Evolutionary conservation across 768 basidiomycete species (phyloP), one percentile per base, ranked within the genome.

Genomic region (Amanita subjunquillea): DNA sequence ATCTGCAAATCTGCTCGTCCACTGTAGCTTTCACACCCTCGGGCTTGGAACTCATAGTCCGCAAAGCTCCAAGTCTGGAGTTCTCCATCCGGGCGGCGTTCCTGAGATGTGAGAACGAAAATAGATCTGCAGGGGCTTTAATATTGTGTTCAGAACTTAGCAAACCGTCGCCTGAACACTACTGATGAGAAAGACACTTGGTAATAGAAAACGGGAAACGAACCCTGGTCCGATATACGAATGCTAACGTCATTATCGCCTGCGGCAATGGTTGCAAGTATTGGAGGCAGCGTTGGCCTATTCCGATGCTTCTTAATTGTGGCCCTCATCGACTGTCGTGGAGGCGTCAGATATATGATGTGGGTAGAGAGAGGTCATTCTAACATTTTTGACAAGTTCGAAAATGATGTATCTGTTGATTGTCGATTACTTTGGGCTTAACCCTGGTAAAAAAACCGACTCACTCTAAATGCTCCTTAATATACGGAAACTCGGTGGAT

Each of bases 161-260:
- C 6, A 93, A 73, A 1, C 91, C 90, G 3, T 89, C 87, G 36
- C 89, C 91, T 86, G 62, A 43, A 50, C 40, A 54, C 12, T 47
- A 38, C 17, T 17, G 17, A 17, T 17, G 17, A 57, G 58, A 54
- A 60, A 47, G 49, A 55, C 8, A 13, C 27, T 48, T 29, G 29
- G 20, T 41, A 38, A 3, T 32, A 46, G 36, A 12, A 51, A 44
- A 43, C 22, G 53, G 25, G 17, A 34, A 43, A 50, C 17, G 29
- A 51, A 83, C 91, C 92, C 79, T 89, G 83, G 63, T 95, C 91
- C n/a, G 91, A 91, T 69, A 95, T 85, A 37, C 91, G 83, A 47
- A 95, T 77, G 5, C 80, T 76, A 43, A 95, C 77, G 47, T 88
- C 79, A 48, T 90, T 77, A 30, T 80, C 74, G 1, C 85, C 83